Evolutionary conservation across 768 basidiomycete genomes (phyloP), one percentile per base, ranked within the genome.

Genomic region (Suillus subaureus): DNA sequence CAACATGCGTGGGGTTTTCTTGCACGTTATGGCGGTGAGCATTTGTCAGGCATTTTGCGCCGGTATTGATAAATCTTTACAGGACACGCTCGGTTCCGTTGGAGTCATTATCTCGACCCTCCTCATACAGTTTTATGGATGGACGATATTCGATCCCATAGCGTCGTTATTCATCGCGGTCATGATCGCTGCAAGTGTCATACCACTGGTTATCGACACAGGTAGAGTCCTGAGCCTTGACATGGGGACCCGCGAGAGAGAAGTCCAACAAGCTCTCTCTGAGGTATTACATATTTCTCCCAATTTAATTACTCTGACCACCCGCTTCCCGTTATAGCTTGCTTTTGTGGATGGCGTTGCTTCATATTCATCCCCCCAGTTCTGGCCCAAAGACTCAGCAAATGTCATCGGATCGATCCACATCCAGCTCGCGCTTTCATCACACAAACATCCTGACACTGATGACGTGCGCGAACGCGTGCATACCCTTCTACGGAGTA

Each of bases 91-190:
- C 11, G 97, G 97, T 55, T 97, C 96, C 21, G 96, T 99, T 26
- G 97, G 97, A 21, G 97, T 99, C 21, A 99, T 99, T 74, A 86
- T 98, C 61, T 99, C 97, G 31, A 99, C 97, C 2, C 80, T 99
- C 21, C 85, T 99, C 63, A 99, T 99, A 67, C 90, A 96, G 74
- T 89, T 89, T 67, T 99, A 97, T 70, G 97, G 97, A 28, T 99
- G 96, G 96, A 98, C 97, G 15, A 96, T 96, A 23, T 99, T 98
- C 75, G 97, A 99, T 78, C 97, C 97, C 1, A 95, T 99, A 66
- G 97, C 97, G 0, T 96, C 94, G 11, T 81, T 99, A 35, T 97
- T 99, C 77, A 99, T 99, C 69, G 97, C 97, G 6, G 79, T 93
- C 11, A 80, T 99, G 69, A 99, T 99, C 70, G 94, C 94, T 26